Base-by-base conservation (phyloP, 179 eudicot species). In the Actinidia chinensis region DNA sequence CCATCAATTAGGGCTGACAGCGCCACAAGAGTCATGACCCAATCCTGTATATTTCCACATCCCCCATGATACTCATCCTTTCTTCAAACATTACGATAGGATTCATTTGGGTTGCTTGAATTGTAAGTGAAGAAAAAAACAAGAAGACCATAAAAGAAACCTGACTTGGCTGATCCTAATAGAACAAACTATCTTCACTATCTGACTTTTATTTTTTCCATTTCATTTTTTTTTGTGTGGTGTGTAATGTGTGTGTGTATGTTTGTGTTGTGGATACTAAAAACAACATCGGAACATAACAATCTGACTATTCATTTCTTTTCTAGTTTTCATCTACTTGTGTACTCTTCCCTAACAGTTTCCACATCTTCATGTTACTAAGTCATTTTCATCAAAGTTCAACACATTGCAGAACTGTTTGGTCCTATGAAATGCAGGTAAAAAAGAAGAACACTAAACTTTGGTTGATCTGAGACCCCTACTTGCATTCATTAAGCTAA, bases 11-110 rank as follows among this genome's bases (percentile, higher is more conserved):
- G 47, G 23, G 61, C 56, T 44, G 58, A 78, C 46, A 46, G 17
- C 33, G n/a, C 36, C 33, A 20, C 58, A 25, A n/a, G 25, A 36
- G 47, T 15, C 75, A 2, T 28, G 68, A 60, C 68, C 52, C 12
- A 60, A 33, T 61, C 81, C 76, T 78, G 76, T 71, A 48, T 36
- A 25, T 47, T 36, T 56, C 40, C 22, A 77, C 8, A 42, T 10
- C 18, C 40, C 54, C 18, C n/a, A 54, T 44, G 65, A 23, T 42
- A 68, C 18, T 17, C 18, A 52, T 40, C 11, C 22, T 33, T 76
- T 51, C 22, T 46, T 76, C 47, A 14, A 68, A 28, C 20, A n/a
- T 50, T 5, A 5, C 64, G 8, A 25, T 14, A 54, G 36, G 28
- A 64, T 9, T 6, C 20, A 2, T 61, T 75, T 48, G 10, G 42